A percentile compares a stretch with the other conserved stretches of the same genome.
These are phyloP conservation scores for Aschersonia sp. DNA, from an alignment of 2,329 filamentous ascomycete species.

Conservation along the genomic window DNA sequence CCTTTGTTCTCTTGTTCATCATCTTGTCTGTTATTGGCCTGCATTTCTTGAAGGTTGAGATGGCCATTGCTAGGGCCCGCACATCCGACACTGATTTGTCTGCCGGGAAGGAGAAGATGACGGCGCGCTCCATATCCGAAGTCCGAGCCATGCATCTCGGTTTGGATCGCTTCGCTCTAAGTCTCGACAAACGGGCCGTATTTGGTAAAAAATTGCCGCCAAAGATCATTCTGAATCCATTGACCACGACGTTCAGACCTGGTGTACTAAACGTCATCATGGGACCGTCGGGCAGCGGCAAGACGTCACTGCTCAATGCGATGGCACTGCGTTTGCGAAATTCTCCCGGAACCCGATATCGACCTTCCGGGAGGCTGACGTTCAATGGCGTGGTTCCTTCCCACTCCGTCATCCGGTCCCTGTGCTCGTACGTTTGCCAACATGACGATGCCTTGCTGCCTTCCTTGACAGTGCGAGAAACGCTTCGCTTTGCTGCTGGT, in stretches of 20 bases:
- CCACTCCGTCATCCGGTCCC: conserved; percentile 51
- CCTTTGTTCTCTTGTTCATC: conserved; percentile 50
- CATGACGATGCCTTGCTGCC: conserved; percentile 64
- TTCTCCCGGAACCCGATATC: conserved; percentile 46
- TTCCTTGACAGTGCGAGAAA: conserved; percentile 63
- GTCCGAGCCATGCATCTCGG: conserved; percentile 49
- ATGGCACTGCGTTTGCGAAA: conserved; percentile 55
- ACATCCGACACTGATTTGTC: conserved; percentile 45
- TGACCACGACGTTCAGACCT: conserved; percentile 52
- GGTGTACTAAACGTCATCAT: conserved; percentile 63
- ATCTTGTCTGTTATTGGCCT: conserved; percentile 44
- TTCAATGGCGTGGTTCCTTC: conserved; percentile 59
- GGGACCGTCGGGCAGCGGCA: conserved; percentile 66
- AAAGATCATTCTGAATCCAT: conserved; percentile 50
- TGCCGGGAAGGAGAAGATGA: conserved; percentile 57
- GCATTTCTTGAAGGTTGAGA: conserved; percentile 49
- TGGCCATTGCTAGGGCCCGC: conserved; percentile 51
- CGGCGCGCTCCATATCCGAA: conserved; percentile 31
- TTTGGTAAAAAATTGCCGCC: conserved; percentile 34
- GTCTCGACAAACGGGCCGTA: conserved; percentile 44
- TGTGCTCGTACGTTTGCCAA: conserved; percentile 65
- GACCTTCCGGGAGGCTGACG: conserved; percentile 43
- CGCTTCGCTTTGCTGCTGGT: conserved; percentile 54
- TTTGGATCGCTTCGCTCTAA: conserved; percentile 48
- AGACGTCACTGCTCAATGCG: conserved; percentile 59